A percentile compares a stretch with the other conserved stretches of the same genome.
Conservation (phyloP, 2,329 filamentous ascomycete genomes). For the Beauveria rudraprayagi region DNA sequence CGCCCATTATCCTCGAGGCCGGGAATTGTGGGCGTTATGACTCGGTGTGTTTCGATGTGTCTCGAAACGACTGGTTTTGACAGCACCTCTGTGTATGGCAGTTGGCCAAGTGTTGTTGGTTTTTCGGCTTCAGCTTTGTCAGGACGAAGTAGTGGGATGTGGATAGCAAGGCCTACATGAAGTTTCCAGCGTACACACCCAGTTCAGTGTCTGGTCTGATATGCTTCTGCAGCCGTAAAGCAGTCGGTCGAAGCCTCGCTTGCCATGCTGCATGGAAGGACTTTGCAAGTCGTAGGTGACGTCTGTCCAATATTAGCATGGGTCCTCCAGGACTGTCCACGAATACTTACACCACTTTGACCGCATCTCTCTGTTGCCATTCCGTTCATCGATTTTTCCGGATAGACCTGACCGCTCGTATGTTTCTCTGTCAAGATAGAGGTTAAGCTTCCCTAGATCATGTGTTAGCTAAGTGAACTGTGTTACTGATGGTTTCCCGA, state of each 20-base stretch:
- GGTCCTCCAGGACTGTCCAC: not conserved
- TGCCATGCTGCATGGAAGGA: constrained; percentile 72
- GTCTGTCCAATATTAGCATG: constrained; percentile 40
- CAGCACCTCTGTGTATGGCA: not conserved
- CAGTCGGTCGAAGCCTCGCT: constrained; percentile 73
- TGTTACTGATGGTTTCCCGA: constrained; percentile 20
- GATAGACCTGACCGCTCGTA: constrained; percentile 78
- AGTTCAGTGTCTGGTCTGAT: constrained; percentile 57
- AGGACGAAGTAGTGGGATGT: not conserved
- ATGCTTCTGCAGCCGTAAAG: constrained; percentile 73
- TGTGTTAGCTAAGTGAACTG: not conserved
- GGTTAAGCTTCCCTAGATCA: constrained; percentile 53
- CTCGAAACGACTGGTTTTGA: not conserved
- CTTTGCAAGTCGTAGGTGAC: constrained; percentile 68
- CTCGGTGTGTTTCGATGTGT: constrained; percentile 13
- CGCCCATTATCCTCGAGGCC: constrained; percentile 34
- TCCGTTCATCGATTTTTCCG: constrained; percentile 57
- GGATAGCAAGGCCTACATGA: not conserved
- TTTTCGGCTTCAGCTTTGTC: not conserved
- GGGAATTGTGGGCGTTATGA: constrained; percentile 21
- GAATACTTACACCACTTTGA: constrained; percentile 60
- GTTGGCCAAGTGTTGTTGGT: not conserved
- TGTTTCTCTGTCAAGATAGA: constrained; percentile 72
- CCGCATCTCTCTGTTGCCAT: constrained; percentile 52
- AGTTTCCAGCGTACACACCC: constrained; percentile 63